Base-by-base conservation (phyloP, 306 rosid genomes). In the Cucurbita pepo region DNA sequence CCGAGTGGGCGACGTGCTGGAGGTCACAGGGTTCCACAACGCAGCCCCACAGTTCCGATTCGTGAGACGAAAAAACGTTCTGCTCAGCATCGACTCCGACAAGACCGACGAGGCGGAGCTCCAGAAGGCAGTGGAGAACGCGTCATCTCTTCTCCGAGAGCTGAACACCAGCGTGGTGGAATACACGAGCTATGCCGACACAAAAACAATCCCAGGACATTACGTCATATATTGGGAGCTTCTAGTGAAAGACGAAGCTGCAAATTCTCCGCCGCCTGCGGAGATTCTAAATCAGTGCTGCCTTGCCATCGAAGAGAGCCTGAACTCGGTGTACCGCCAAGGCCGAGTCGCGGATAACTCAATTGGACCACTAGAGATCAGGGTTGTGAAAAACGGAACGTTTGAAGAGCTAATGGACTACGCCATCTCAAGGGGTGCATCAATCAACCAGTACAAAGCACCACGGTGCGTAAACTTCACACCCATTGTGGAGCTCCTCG, bases 351-450 rank as follows among this genome's bases (percentile, higher is more conserved):
- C 97, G 0, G 96, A 91, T 58, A 85, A 86, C 67, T 89, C 99
- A 3, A 89, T 94, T 56, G 99, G 99, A 11, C 95, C 99, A 0
- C 77, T 94, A 16, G 97, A 94, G 79, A 94, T 94, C 8, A 73
- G 90, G 52, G 97, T 91, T 54, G 99, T 94, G 50, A 91, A 88
- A 70, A 91, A 77, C 57, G 97, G 99, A 0, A 94, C 99, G 2
- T 91, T 91, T 75, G 99, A 94, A 76, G 99, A 91, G 76, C 72
- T 94, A 1, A 94, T 94, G 99, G 99, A 94, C 71, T 94, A 89
- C 30, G 97, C 97, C 10, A 94, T 94, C 37, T 91, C 96, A 0
- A 81, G 96, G 38, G 99, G 99, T 0, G 99, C 99, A 1, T 91
- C 97, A 0, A 91, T 94, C 18, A 94, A 94, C 66, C 97, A 94